Percentiles rank a stretch among this genome's conserved stretches.
Evolutionary conservation across 2,329 filamentous ascomycete genomes (phyloP).

Genomic region (Botrytis squamosa): DNA sequence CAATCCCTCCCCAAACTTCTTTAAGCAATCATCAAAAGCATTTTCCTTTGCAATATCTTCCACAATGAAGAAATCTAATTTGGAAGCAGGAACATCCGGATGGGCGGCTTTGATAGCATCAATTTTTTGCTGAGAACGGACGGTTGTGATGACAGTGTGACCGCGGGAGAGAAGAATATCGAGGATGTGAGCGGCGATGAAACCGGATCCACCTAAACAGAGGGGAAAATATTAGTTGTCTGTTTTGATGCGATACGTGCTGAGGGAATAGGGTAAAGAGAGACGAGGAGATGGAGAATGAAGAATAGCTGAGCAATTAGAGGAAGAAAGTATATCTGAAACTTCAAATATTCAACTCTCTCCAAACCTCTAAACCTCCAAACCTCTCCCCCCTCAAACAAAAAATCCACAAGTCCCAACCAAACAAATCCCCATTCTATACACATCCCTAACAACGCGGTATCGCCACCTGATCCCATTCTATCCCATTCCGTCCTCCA

Average conservation of each 20-base stretch:
- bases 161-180: conserved; percentile 45
- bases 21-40: conserved; percentile 62
- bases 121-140: conserved; percentile 50
- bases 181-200: conserved; percentile 55
- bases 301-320: neutral
- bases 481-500: neutral
- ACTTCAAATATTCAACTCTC: neutral
- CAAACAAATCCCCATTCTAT: neutral
- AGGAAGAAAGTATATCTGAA: neutral
- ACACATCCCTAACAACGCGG: neutral
- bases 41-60: conserved; percentile 67
- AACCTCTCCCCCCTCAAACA: neutral
- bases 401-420: neutral
- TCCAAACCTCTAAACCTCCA: neutral
- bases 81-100: conserved; percentile 48
- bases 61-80: conserved; percentile 64
- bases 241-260: neutral
- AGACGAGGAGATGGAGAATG: too few relatives aligned
- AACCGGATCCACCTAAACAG: conserved; percentile 48
- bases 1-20: conserved; percentile 46
- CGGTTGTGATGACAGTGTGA: conserved; percentile 46
- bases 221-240: neutral
- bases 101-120: conserved; percentile 45
- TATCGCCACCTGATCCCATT: neutral
- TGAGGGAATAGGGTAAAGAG: neutral